phyloP scores from a whole-genome alignment of 2,329 filamentous ascomycete species.

The Hysterium pulicare region DNA sequence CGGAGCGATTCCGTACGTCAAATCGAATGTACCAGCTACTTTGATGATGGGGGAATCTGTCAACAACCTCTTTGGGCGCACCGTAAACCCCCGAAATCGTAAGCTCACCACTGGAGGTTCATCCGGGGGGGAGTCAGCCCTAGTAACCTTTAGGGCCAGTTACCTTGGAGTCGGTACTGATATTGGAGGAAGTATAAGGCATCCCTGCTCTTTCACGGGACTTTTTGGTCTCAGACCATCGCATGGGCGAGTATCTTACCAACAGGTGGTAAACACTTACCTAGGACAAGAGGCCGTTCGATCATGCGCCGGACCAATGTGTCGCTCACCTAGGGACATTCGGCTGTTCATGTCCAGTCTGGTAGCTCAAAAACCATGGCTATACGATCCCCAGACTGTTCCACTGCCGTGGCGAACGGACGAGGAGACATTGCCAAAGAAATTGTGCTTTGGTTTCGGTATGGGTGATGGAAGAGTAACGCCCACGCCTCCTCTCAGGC shows the following conservation, averaged over 20 bases:
- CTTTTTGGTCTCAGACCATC: slow-evolving; percentile 3
- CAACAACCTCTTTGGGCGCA: slow-evolving; percentile 53
- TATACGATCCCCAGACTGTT: slow-evolving; percentile 51
- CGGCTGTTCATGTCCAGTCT: slow-evolving; percentile 50
- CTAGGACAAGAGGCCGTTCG: not conserved
- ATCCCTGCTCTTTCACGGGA: slow-evolving; percentile 3
- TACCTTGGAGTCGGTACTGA: slow-evolving; percentile 52
- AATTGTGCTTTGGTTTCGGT: slow-evolving; percentile 16
- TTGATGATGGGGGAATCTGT: slow-evolving; percentile 56
- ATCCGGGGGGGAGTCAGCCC: slow-evolving; percentile 54
- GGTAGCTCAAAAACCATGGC: slow-evolving; percentile 51
- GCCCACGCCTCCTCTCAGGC: slow-evolving; percentile 13
- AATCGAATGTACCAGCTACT: slow-evolving; percentile 55
- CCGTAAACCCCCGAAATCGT: slow-evolving; percentile 50
- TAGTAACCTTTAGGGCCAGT: slow-evolving; percentile 50
- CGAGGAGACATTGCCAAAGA: slow-evolving; percentile 13
- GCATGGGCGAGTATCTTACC: not conserved
- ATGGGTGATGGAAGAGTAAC: slow-evolving; percentile 18
- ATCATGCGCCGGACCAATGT: slow-evolving; percentile 3
- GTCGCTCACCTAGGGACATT: slow-evolving; percentile 33
- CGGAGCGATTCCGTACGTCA: slow-evolving; percentile 56
- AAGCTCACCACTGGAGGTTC: slow-evolving; percentile 50
- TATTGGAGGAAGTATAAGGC: slow-evolving; percentile 46
- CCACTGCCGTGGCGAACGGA: slow-evolving; percentile 52
- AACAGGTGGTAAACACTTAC: not conserved